Base-by-base conservation (phyloP, 768 basidiomycete species). In the Pleurotus citrinopileatus region DNA sequence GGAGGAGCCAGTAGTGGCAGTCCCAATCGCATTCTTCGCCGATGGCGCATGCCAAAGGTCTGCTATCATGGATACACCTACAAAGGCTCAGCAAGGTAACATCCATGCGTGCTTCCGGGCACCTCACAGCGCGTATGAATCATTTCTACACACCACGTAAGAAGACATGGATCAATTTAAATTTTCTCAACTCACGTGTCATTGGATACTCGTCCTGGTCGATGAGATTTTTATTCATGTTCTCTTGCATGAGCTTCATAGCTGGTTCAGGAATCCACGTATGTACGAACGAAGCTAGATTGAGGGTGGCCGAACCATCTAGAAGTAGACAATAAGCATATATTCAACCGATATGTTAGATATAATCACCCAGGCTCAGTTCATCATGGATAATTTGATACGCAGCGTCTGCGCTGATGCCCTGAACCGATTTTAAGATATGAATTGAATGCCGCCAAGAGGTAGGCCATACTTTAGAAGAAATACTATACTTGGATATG, bases 21-120 rank as follows among this genome's bases (percentile, higher is more conserved):
- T 86, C 4, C 87, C 87, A 54, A 88, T 76, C 3, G 84, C 85
- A 51, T 80, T 65, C 75, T 86, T 72, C 4, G 73, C 64, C 20
- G 79, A 80, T 3, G 84, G 84, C 1, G 83, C 86, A 58, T 88
- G 80, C 87, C 87, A 89, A 51, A 89, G 60, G 58, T 83, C 73
- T 17, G 86, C 84, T 12, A 81, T 60, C 45, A 81, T 77, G 8
- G 77, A 79, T 45, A 78, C 61, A 57, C 74, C 76, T 78, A 50
- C 19, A 63, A 32, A 44, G 3, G 42, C 15, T 45, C 46, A 28
- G 23, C 47, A 42, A n/a, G 38, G n/a, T n/a, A n/a, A n/a, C 7
- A 4, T 10, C 12, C 34, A 5, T 12, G 32, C 20, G 13, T 17
- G 15, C 12, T 17, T 6, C 19, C 38, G 19, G 17, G 54, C 46